These are phyloP conservation scores for Trichophyton mentagrophytes DNA, from an alignment of 2,329 filamentous ascomycete genomes.

Conservation along the genomic window DNA sequence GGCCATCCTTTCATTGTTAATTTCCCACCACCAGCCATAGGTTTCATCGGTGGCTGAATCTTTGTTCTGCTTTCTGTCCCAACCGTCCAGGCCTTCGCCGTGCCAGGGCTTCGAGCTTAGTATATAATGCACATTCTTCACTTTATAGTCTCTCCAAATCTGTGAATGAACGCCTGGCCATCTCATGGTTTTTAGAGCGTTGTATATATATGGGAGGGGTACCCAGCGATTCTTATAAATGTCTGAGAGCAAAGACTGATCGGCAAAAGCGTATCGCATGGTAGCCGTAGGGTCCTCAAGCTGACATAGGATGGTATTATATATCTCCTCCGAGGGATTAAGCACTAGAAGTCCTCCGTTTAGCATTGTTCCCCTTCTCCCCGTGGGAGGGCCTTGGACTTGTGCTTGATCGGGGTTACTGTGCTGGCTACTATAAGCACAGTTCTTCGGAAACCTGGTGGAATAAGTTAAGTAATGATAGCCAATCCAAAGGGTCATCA, in stretches of 20 bases:
- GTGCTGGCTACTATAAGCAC: slow-evolving; percentile 50
- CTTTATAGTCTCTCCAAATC: slow-evolving; percentile 48
- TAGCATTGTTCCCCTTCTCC: slow-evolving; percentile 43
- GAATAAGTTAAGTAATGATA: not conserved
- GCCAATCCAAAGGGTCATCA: not conserved
- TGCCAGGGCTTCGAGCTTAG: slow-evolving; percentile 53
- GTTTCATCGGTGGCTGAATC: slow-evolving; percentile 29
- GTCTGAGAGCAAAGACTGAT: slow-evolving; percentile 47
- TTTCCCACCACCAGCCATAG: slow-evolving; percentile 47
- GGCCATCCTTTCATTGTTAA: slow-evolving; percentile 37
- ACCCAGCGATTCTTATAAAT: slow-evolving; percentile 47
- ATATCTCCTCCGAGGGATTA: slow-evolving; percentile 42
- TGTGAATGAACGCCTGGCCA: slow-evolving; percentile 43
- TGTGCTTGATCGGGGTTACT: slow-evolving; percentile 39
- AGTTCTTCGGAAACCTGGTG: slow-evolving; percentile 42
- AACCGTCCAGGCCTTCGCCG: slow-evolving; percentile 24
- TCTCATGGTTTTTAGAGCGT: slow-evolving; percentile 48
- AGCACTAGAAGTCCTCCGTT: slow-evolving; percentile 51
- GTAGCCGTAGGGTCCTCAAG: slow-evolving; percentile 36
- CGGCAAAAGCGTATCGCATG: slow-evolving; percentile 45
- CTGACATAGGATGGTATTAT: slow-evolving; percentile 39
- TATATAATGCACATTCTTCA: slow-evolving; percentile 53
- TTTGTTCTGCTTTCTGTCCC: not conserved
- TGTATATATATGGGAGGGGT: slow-evolving; percentile 47
- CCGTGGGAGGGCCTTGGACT: slow-evolving; percentile 36